phyloP scores from a whole-genome alignment of 2,329 filamentous ascomycete species.

The Myriosclerotinia scirpicola region DNA sequence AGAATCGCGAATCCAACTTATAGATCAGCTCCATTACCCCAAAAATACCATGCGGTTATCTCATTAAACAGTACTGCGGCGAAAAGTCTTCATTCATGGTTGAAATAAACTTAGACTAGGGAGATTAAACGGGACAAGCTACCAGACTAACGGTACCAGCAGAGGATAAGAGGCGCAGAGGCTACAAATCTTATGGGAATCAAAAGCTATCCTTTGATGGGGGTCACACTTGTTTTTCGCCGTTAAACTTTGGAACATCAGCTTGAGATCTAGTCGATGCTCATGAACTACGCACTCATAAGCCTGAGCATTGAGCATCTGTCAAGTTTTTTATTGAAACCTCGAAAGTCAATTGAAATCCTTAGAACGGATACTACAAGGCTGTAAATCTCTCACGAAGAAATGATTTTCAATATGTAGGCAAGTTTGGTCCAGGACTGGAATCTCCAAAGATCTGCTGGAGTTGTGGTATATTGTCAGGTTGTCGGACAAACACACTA shows the following conservation, averaged over 20 bases:
- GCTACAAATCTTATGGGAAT: not conserved
- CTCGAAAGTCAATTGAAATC: not conserved
- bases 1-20: not conserved
- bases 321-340: not conserved
- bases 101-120: not conserved
- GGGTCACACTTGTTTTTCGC: not conserved
- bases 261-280: not conserved
- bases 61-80: slow-evolving; percentile 1
- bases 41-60: not conserved
- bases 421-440: not conserved
- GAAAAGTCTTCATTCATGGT: not conserved
- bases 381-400: not conserved
- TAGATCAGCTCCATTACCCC: not conserved
- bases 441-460: not conserved
- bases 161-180: not conserved
- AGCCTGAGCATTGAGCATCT: not conserved
- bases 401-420: not conserved
- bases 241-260: not conserved
- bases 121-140: not conserved
- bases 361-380: not conserved
- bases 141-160: not conserved
- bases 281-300: not conserved
- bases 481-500: not conserved
- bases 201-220: not conserved
- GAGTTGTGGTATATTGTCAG: no score